Evolutionary conservation across 169 alveolate species (phyloP).

Genomic region (Ichthyophthirius multifiliis): DNA sequence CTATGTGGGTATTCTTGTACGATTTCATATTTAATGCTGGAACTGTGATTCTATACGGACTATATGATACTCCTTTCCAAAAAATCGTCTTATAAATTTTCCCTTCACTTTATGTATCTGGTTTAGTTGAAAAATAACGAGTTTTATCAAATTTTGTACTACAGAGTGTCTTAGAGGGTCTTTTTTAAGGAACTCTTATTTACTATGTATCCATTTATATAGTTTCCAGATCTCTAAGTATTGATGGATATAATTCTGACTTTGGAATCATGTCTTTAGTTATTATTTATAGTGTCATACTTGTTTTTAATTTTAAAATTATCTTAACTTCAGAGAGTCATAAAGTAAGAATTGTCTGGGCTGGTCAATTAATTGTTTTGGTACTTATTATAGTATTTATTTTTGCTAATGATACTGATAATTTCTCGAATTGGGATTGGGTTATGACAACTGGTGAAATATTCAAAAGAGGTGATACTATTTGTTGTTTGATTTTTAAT

Average conservation of each 20-base stretch:
- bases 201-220: slow-evolving; percentile 19
- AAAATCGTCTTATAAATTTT: neutral
- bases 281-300: slow-evolving; percentile 2
- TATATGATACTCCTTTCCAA: slow-evolving; percentile 2
- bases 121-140: slow-evolving; percentile 18
- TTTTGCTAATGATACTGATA: neutral
- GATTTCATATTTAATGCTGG: slow-evolving; percentile 9
- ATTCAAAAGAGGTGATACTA: neutral
- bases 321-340: neutral
- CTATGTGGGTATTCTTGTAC: slow-evolving; percentile 26
- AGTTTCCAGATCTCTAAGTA: slow-evolving; percentile 6
- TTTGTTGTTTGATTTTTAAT: neutral
- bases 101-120: slow-evolving; percentile 32
- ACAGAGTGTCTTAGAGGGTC: slow-evolving; percentile 14
- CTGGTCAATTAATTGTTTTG: neutral
- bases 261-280: slow-evolving; percentile 16
- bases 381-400: neutral
- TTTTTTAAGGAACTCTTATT: slow-evolving; percentile 1
- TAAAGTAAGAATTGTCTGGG: neutral
- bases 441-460: neutral
- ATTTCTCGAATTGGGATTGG: neutral
- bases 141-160: slow-evolving; percentile 2
- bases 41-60: slow-evolving; percentile 6
- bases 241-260: slow-evolving; percentile 14
- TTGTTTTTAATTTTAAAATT: neutral